Base-by-base conservation (phyloP, 164 flowering plant genomes). In the Brasenia schreberi region DNA sequence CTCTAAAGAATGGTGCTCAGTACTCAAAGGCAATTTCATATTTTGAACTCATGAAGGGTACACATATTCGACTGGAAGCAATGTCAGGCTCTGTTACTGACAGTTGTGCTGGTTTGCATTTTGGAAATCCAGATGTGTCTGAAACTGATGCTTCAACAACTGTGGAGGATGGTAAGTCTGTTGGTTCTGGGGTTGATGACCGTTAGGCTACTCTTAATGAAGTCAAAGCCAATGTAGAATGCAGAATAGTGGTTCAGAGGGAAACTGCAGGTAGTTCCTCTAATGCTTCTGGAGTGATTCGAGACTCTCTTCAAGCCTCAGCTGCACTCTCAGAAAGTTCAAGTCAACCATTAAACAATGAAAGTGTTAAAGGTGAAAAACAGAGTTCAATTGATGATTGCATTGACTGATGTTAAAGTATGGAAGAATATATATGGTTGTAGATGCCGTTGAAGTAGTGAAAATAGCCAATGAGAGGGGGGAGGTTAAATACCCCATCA, bases 241-340 rank as follows among this genome's bases (percentile, higher is more conserved):
- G 85, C 65, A 88, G 76, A 70, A 87, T 89, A 73, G 96, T 95
- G 5, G 80, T 88, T 70, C 86, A 85, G 81, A 84, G 80, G 66
- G 85, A 82, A 66, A 66, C 76, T 71, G 42, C 77, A 12, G 73
- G 11, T 43, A 76, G 65, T 67, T 33, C 66, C 19, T 80, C 64
- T 71, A 56, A 70, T 45, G 69, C 59, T 59, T 7, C 71, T 71
- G 63, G 72, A 39, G 19, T 56, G 69, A 67, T 65, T 43, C 53
- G 74, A 42, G 81, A 76, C 78, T 58, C 68, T 19, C 43, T 61
- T n/a, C 78, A 73, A 64, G 68, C 61, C 39, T 33, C 12, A 62
- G 74, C 66, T 43, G 60, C 43, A 44, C 65, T 19, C 43, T 62
- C 65, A 45, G 77, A 64, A 71, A 75, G 42, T n/a, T 67, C 69